phyloP scores from a whole-genome alignment of 352 stramenopile species.

The Pilasporangium apinafurcum region DNA sequence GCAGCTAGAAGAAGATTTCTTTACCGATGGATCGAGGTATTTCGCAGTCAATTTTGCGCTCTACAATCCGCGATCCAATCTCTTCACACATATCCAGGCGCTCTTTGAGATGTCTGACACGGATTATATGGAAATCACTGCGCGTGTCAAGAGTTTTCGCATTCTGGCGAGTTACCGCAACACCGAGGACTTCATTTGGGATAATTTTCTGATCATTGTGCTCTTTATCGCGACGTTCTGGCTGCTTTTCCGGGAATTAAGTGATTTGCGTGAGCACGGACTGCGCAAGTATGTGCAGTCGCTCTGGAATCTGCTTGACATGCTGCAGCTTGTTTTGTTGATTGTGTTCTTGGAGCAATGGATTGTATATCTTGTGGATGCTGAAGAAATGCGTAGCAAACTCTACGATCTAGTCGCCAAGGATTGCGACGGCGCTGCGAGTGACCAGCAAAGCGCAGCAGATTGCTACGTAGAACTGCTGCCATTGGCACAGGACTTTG shows the following conservation, averaged over 20 bases:
- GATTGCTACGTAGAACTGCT: constrained; percentile 61
- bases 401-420: constrained; percentile 43
- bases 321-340: constrained; percentile 64
- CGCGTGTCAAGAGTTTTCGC: constrained; percentile 65
- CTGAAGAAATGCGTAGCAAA: constrained; percentile 40
- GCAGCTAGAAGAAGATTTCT: constrained; percentile 49
- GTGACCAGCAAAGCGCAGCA: constrained; percentile 30
- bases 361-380: constrained; percentile 43
- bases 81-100: constrained; percentile 69
- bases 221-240: constrained; percentile 40
- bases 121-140: constrained; percentile 70
- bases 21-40: constrained; percentile 60
- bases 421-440: constrained; percentile 35
- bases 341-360: constrained; percentile 58
- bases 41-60: constrained; percentile 53
- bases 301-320: constrained; percentile 75
- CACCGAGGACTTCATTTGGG: constrained; percentile 26
- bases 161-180: constrained; percentile 51
- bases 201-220: constrained; percentile 62
- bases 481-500: constrained; percentile 36
- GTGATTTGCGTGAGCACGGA: constrained; percentile 39
- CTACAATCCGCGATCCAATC: constrained; percentile 70
- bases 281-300: constrained; percentile 62
- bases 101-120: constrained; percentile 76
- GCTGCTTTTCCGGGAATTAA: constrained; percentile 46